These are phyloP conservation scores for Pleurotus sapidus DNA, from an alignment of 768 basidiomycete species.

Conservation along the genomic window DNA sequence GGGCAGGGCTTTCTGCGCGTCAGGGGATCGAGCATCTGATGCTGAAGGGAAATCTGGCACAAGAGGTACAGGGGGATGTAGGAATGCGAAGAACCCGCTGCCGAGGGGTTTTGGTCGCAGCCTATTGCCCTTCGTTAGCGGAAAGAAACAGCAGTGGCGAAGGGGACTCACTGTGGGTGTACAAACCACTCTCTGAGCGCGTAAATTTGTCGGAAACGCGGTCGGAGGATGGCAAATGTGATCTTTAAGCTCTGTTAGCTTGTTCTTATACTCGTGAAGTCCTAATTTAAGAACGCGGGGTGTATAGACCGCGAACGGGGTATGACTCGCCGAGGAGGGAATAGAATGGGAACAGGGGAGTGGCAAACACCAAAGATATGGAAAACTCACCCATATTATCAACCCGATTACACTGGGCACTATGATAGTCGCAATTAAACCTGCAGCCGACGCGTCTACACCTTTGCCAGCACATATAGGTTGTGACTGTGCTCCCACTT, in stretches of 20 bases:
- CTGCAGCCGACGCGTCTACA: constrained; percentile 59
- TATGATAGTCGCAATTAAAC: constrained; percentile 55
- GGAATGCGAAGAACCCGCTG: constrained; percentile 60
- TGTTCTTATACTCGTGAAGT: too few species aligned
- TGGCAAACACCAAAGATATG: neutral
- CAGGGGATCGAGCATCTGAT: constrained; percentile 51
- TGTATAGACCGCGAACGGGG: too few species aligned
- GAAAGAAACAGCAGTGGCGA: neutral
- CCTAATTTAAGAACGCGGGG: too few species aligned
- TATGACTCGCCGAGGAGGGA: too few species aligned
- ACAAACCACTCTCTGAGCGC: constrained; percentile 77
- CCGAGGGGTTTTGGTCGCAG: constrained; percentile 63
- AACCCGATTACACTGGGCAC: constrained; percentile 59
- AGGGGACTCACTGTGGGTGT: constrained; percentile 57
- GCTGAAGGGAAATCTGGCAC: constrained; percentile 57
- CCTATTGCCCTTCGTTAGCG: constrained; percentile 30
- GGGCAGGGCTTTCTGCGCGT: constrained; percentile 55
- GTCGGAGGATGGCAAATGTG: constrained; percentile 64
- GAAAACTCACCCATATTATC: constrained; percentile 60
- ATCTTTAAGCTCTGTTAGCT: constrained; percentile 33
- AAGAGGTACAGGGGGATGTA: constrained; percentile 68
- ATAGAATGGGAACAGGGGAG: neutral
- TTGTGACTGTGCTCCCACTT: constrained; percentile 19
- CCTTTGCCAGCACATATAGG: constrained; percentile 64
- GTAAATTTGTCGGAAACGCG: constrained; percentile 71